Evolutionary conservation across 2,329 filamentous ascomycete genomes (phyloP), one percentile per base, ranked within the genome.

Genomic region (Fusarium sambucinum): DNA sequence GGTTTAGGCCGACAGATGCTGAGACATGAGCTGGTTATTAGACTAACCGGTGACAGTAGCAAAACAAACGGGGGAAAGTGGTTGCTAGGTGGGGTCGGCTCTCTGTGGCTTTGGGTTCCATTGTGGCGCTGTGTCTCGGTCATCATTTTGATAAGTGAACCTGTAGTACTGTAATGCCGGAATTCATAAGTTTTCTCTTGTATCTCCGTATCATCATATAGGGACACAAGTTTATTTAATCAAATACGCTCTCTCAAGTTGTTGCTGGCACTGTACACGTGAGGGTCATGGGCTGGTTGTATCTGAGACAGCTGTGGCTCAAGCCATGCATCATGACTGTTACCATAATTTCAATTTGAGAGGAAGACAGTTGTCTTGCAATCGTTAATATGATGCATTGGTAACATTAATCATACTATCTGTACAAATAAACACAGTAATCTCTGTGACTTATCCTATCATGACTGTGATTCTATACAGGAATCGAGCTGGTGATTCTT

Each of bases 81-180:
- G 54, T 52, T 56, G 45, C 13, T 21, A 54, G 41, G 58, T 44
- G 55, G 44, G 59, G 44, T 29, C 10, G n/a, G 35, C 9, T 19
- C 14, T 51, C 17, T 37, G 30, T 21, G 38, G 37, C 37, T 37
- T n/a, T 17, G 27, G 14, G 16, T 25, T 37, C 12, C 23, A 38
- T 38, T 38, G 58, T 62, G 50, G 52, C 51, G 51, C 51, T 63
- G 6, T 30, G 23, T 35, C 19, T 33, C 45, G n/a, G 23, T 50
- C 47, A 50, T 50, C 23, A 37, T 37, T 16, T 21, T 41, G 21
- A 17, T 41, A 7, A 32, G 14, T 37, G n/a, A 23, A 25, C 8
- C 13, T 41, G 21, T 41, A 25, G 14, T 27, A 27, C 6, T 8
- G 27, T 25, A 10, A 25, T 41, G 21, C 40, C 13, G 25, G 7